phyloP scores from a whole-genome alignment of 306 rosid genomes.

The Coriaria nepalensis region DNA sequence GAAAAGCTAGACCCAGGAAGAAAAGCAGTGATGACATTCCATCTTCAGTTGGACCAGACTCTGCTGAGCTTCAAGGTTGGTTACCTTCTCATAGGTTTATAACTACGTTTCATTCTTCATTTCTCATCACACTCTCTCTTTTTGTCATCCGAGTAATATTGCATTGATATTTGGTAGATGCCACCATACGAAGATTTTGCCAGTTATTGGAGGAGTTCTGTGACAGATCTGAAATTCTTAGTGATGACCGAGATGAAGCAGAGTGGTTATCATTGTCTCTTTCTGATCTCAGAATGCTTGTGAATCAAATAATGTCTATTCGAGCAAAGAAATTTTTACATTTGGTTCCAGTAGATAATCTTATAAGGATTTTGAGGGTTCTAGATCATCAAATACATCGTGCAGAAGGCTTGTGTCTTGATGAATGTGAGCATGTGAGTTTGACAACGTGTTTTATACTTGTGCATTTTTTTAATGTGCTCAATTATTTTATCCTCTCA shows the following conservation, averaged over 20 bases:
- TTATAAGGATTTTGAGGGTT: constrained; percentile 72
- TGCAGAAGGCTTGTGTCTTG: constrained; percentile 89
- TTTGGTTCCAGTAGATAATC: constrained; percentile 60
- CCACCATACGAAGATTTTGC: constrained; percentile 42
- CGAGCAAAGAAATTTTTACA: constrained; percentile 68
- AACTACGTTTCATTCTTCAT: constrained; percentile 4
- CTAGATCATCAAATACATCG: constrained; percentile 92
- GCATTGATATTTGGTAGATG: constrained; percentile 33
- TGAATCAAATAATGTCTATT: constrained; percentile 70
- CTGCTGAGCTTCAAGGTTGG: constrained; percentile 68
- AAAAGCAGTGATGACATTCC: constrained; percentile 33
- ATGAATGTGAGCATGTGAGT: constrained; percentile 75
- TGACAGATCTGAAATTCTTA: constrained; percentile 51
- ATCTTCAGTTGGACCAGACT: constrained; percentile 33
- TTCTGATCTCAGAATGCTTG: constrained; percentile 70
- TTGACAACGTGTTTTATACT: constrained; percentile 7
- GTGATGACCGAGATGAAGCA: constrained; percentile 79
- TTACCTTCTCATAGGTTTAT: constrained; percentile 11
- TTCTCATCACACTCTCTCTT: too few relatives aligned
- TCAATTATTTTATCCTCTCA: constrained; percentile 9
- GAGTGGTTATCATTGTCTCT: constrained; percentile 78
- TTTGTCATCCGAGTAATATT: constrained; percentile 2
- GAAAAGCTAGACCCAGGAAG: constrained; percentile 67
- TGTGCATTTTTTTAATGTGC: constrained; percentile 1
- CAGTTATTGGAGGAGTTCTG: constrained; percentile 69